Evolutionary conservation across 257 asterid genomes (phyloP), one percentile per base, ranked within the genome.

Genomic region (Solanum pinnatisectum): DNA sequence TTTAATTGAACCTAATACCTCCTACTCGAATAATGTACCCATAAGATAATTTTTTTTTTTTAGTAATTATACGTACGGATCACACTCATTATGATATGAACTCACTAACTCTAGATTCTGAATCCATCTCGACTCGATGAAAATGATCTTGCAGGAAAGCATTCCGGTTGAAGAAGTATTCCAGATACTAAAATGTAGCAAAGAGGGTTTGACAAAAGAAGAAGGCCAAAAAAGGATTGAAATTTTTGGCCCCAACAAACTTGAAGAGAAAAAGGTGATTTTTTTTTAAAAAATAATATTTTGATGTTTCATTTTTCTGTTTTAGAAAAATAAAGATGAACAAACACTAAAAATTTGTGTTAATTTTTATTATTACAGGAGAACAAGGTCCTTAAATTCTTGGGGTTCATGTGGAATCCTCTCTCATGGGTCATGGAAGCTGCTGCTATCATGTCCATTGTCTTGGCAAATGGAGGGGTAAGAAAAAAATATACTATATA

Each of bases 371-470:
- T 4, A 27, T 39, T 65, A 67, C 81, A 90, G 91, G 98, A 96
- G 49, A 92, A 92, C 91, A 95, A 94, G 85, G 0, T 95, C 44
- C 92, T 94, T 83, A 95, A 92, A 91, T 95, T 95, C 92, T 89
- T 96, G 90, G 99, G 99, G 33, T 96, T 96, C 60, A 96, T 96
- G 99, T 96, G 99, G 99, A 96, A 95, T 91, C 99, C 98, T 88
- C 98, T 96, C 10, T 96, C 99, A 70, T 96, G 99, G 99, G 99
- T 96, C 87, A 96, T 96, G 99, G 99, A 96, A 40, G 46, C 15
- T 87, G 99, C 99, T 46, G 98, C 99, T 30, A 87, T 96, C 22
- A 96, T 96, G 99, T 98, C 98, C 86, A 95, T 96, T 87, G 94
- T 59, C 77, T 90, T 96, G 92, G 97, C 97, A 78, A 94, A 95